Conservation (phyloP, 495 filamentous ascomycete species). For the Neurospora sp. region DNA sequence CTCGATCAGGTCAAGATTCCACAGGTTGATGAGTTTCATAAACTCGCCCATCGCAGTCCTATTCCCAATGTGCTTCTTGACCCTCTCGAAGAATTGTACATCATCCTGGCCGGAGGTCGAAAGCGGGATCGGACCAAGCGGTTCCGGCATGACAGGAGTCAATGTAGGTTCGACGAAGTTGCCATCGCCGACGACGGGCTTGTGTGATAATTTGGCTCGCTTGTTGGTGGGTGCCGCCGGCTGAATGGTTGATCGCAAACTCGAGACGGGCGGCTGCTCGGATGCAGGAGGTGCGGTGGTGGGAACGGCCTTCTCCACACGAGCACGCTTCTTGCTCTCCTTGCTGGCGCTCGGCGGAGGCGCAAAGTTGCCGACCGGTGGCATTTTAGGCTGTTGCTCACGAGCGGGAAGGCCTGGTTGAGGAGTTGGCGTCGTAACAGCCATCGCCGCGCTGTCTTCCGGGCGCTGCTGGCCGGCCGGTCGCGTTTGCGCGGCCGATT, state of each 20-base stretch:
- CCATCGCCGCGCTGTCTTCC: conserved; percentile 54
- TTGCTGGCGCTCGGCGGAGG: conserved; percentile 67
- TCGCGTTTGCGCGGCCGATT: conserved; percentile 86
- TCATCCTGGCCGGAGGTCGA: conserved; percentile 60
- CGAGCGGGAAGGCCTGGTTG: conserved; percentile 34
- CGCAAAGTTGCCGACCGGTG: conserved; percentile 89
- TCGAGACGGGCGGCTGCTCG: conserved; percentile 26
- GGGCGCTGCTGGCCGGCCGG: conserved; percentile 39
- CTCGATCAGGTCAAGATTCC: conserved; percentile 81
- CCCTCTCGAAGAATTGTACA: conserved; percentile 86
- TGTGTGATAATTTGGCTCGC: conserved; percentile 54
- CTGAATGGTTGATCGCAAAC: conserved; percentile 22
- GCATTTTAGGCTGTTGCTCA: conserved; percentile 55
- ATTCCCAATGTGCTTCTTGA: conserved; percentile 92
- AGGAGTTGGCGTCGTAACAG: conserved; percentile 40
- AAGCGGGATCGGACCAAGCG: conserved; percentile 63
- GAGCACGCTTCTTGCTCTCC: conserved; percentile 65
- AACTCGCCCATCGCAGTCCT: conserved; percentile 89
- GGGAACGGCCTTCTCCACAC: conserved; percentile 29
- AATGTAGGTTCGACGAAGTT: conserved; percentile 76
- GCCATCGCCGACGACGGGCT: conserved; percentile 47
- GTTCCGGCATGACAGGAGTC: conserved; percentile 76
- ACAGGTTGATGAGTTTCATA: conserved; percentile 89
- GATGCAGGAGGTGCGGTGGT: conserved; percentile 14
- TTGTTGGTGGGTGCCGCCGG: conserved; percentile 34